A percentile compares a stretch with the other conserved stretches of the same genome.
phyloP scores from a whole-genome alignment of 208 protist genomes.

The Wallacemonas sp. region DNA sequence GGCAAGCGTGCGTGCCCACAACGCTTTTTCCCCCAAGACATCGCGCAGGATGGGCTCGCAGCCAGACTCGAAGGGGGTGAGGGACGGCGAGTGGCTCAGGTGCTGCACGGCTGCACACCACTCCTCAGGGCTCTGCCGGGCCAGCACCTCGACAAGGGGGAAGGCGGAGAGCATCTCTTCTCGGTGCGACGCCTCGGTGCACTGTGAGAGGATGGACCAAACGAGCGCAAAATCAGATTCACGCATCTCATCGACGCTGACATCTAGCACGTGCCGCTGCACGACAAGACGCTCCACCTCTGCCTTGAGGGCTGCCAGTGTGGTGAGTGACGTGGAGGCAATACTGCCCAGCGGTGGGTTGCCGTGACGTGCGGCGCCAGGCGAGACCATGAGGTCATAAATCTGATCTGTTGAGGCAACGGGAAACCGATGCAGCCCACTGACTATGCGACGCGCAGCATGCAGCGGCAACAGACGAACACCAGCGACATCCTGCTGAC shows the following conservation, averaged over 20 bases:
- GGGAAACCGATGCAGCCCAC: conserved; percentile 50
- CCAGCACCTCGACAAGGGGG: conserved; percentile 30
- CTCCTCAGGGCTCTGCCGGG: conserved; percentile 30
- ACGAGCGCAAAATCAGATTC: conserved; percentile 31
- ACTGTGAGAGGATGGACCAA: conserved; percentile 40
- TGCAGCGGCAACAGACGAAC: conserved; percentile 14
- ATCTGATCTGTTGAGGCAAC: conserved; percentile 10
- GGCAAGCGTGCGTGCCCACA: neutral
- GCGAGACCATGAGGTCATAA: neutral
- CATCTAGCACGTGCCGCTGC: conserved; percentile 18
- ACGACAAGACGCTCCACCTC: conserved; percentile 25
- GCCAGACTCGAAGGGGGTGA: conserved; percentile 1
- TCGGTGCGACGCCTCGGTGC: conserved; percentile 31
- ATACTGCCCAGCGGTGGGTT: no score
- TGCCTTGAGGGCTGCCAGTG: conserved; percentile 20
- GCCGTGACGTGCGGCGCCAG: neutral
- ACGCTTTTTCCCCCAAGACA: conserved; percentile 22
- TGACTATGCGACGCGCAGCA: conserved; percentile 25
- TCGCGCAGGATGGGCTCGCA: conserved; percentile 30
- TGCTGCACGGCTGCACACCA: conserved; percentile 29
- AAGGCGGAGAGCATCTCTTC: conserved; percentile 41
- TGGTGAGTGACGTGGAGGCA: neutral
- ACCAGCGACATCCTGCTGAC: neutral
- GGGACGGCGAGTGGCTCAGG: neutral
- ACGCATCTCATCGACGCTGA: conserved; percentile 18